These are phyloP conservation scores for Goffeauzyma gilvescens DNA, from an alignment of 768 basidiomycete genomes.

Conservation along the genomic window DNA sequence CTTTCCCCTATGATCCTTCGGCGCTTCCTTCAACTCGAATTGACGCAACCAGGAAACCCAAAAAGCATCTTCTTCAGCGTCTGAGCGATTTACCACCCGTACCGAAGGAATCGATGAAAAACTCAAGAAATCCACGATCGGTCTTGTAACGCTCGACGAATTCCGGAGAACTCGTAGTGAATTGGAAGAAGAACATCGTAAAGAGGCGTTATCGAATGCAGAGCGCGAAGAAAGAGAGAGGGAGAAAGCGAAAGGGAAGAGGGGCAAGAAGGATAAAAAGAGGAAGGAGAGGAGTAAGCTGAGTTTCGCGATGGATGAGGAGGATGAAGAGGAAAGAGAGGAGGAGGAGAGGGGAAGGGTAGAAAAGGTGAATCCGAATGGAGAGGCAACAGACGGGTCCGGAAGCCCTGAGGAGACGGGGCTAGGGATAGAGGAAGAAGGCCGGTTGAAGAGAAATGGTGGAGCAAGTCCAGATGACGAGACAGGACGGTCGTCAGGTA, in stretches of 20 bases:
- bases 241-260: slow-evolving; percentile 37
- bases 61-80: slow-evolving; percentile 60
- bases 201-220: slow-evolving; percentile 56
- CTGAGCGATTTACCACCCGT: slow-evolving; percentile 78
- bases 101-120: slow-evolving; percentile 86
- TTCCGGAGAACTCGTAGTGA: slow-evolving; percentile 77
- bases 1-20: neutral
- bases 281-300: slow-evolving; percentile 70
- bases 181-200: slow-evolving; percentile 73
- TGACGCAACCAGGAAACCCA: slow-evolving; percentile 47
- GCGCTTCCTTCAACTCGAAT: neutral
- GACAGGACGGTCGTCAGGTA: too few species aligned
- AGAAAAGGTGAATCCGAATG: too few species aligned
- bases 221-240: slow-evolving; percentile 38
- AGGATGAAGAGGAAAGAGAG: slow-evolving; percentile 35
- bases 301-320: slow-evolving; percentile 80
- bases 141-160: slow-evolving; percentile 75
- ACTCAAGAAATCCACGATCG: slow-evolving; percentile 75
- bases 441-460: too few species aligned
- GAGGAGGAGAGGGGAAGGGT: slow-evolving; percentile 27
- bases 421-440: too few species aligned
- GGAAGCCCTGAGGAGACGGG: too few species aligned
- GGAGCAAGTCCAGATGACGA: too few species aligned
- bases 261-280: slow-evolving; percentile 81
- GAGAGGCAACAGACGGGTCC: too few species aligned